Percentiles rank a stretch among this genome's conserved stretches.
Evolutionary conservation across 2,329 filamentous ascomycete genomes (phyloP).

Genomic region (Epichloe typhina): DNA sequence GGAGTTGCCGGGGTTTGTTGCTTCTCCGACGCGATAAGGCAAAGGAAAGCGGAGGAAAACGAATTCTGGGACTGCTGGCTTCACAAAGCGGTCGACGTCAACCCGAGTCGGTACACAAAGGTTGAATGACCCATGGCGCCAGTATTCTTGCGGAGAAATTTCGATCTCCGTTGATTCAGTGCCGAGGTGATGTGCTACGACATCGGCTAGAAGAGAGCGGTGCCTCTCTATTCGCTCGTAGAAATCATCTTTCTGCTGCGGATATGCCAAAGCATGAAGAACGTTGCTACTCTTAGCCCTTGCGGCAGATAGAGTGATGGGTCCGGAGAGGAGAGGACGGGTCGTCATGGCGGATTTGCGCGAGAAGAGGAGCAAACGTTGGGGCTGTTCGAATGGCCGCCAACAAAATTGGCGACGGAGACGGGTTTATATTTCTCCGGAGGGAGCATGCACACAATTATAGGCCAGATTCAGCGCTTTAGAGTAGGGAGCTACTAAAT

Average conservation of each 20-base stretch:
- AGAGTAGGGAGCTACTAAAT: no score
- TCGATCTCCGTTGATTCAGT: background rate
- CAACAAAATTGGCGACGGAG: no score
- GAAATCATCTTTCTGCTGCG: background rate
- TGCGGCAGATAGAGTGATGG: background rate
- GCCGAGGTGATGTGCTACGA: background rate
- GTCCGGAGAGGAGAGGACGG: background rate
- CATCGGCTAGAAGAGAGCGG: background rate
- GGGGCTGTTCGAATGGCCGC: no score
- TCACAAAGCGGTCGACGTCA: background rate
- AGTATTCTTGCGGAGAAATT: background rate
- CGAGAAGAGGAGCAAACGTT: no score
- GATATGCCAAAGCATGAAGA: background rate
- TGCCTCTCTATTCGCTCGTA: background rate
- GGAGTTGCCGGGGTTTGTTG: conserved; percentile 21
- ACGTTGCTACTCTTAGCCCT: background rate
- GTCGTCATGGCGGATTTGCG: background rate
- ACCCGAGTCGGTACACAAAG: background rate
- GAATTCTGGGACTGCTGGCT: background rate
- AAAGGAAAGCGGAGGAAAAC: background rate
- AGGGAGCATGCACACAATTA: no score
- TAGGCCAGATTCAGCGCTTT: no score
- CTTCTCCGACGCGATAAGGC: conserved; percentile 23
- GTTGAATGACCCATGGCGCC: background rate
- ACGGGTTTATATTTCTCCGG: no score